Conservation (phyloP, 768 basidiomycete species). For the Suillus tomentosus region DNA sequence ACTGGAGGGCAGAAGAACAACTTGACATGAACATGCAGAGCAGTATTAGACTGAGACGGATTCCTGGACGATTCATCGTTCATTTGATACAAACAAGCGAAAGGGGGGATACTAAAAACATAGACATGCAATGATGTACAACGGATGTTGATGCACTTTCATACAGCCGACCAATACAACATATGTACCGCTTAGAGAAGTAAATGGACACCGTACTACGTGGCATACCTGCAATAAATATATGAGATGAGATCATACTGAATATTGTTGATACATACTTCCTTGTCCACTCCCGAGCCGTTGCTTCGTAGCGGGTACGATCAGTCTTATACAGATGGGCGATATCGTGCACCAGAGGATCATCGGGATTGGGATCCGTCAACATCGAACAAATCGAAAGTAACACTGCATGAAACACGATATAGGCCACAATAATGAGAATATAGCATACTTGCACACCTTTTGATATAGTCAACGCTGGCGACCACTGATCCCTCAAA, state of each 20-base stretch:
- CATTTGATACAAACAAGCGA: constrained; percentile 11
- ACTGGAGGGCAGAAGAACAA: neutral
- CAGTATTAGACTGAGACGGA: neutral
- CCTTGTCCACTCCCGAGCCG: constrained; percentile 99
- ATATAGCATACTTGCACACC: constrained; percentile 49
- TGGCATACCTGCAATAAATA: constrained; percentile 43
- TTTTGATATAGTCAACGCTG: constrained; percentile 98
- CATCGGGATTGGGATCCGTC: constrained; percentile 99
- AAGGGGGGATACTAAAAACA: constrained; percentile 36
- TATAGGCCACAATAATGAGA: constrained; percentile 11
- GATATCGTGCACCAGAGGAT: constrained; percentile 97
- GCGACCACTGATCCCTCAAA: constrained; percentile 98
- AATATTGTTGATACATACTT: constrained; percentile 62
- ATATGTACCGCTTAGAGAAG: constrained; percentile 23
- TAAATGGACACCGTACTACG: constrained; percentile 44
- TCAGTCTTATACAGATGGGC: constrained; percentile 99
- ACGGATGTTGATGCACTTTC: constrained; percentile 35
- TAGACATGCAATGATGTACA: constrained; percentile 31
- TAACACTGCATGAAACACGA: constrained; percentile 56
- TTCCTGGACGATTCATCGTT: constrained; percentile 6
- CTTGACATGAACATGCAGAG: neutral
- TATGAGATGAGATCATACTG: constrained; percentile 8
- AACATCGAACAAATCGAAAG: constrained; percentile 99
- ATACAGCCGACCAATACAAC: constrained; percentile 35
- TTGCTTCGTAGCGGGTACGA: constrained; percentile 94